A percentile compares a stretch with the other conserved stretches of the same genome.
These are phyloP conservation scores for Mycosphaerella sp. DNA, from an alignment of 2,329 filamentous ascomycete genomes.

Conservation along the genomic window DNA sequence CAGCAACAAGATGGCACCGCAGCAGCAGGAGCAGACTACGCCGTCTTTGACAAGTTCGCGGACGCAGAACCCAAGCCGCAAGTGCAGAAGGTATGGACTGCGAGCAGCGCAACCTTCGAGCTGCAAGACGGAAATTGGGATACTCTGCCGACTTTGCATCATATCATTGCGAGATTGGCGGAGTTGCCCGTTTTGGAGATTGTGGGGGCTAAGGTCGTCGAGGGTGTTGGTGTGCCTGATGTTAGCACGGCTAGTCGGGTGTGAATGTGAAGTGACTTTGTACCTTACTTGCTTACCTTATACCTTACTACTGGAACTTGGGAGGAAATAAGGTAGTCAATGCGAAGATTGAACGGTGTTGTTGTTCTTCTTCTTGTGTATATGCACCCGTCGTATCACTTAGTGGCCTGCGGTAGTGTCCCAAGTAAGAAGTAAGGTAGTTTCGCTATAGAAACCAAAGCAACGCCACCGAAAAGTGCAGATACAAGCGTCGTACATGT, in stretches of 20 bases:
- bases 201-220: constrained; percentile 13
- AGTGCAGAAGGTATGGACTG: constrained; percentile 3
- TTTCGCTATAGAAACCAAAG: too few relatives aligned
- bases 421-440: too few relatives aligned
- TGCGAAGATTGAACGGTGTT: too few relatives aligned
- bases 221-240: constrained; percentile 14
- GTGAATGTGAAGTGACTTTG: background rate
- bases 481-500: too few relatives aligned
- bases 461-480: too few relatives aligned
- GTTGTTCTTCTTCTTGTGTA: too few relatives aligned
- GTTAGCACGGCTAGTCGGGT: background rate
- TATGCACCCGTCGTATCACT: too few relatives aligned
- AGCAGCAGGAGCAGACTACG: constrained; percentile 11
- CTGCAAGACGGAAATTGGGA: constrained; percentile 8
- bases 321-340: too few relatives aligned
- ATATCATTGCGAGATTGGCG: constrained; percentile 12
- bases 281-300: too few relatives aligned
- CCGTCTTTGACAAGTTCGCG: constrained; percentile 11
- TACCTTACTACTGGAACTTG: too few relatives aligned
- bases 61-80: constrained; percentile 4
- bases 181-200: constrained; percentile 15
- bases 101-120: constrained; percentile 5
- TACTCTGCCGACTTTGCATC: constrained; percentile 14
- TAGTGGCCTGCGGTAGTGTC: too few relatives aligned
- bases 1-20: background rate